These are phyloP conservation scores for Nakaseomyces delphensis DNA, from an alignment of 1,139 yeast species.

Conservation along the genomic window DNA sequence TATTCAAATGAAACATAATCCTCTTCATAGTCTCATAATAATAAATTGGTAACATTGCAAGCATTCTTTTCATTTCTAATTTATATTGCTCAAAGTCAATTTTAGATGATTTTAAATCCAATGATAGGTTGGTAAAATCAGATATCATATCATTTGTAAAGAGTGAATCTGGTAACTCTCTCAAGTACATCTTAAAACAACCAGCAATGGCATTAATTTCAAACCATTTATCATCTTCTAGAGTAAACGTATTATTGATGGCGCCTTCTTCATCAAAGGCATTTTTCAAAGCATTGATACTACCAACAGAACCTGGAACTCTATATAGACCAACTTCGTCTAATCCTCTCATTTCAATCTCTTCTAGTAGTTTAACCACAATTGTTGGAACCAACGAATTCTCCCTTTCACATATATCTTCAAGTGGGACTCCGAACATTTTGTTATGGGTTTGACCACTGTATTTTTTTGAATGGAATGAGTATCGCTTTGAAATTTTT, in stretches of 20 bases:
- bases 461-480: constrained; percentile 35
- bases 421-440: constrained; percentile 88
- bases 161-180: constrained; percentile 86
- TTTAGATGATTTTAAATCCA: constrained; percentile 27
- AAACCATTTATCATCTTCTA: constrained; percentile 60
- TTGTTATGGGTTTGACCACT: constrained; percentile 35
- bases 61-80: constrained; percentile 33
- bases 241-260: constrained; percentile 39
- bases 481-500: constrained; percentile 36
- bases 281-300: constrained; percentile 58
- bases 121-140: constrained; percentile 38
- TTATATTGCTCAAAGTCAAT: constrained; percentile 18
- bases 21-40: constrained; percentile 63
- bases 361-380: constrained; percentile 55
- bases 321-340: constrained; percentile 90
- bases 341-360: constrained; percentile 73
- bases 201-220: constrained; percentile 89
- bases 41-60: constrained; percentile 47
- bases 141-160: constrained; percentile 54
- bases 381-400: constrained; percentile 53
- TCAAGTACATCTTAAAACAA: constrained; percentile 70
- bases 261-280: constrained; percentile 68
- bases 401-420: constrained; percentile 67
- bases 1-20: constrained; percentile 59
- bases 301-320: constrained; percentile 80